Conservation (phyloP, 1,139 yeast genomes). For the Kazachstania sp. region DNA sequence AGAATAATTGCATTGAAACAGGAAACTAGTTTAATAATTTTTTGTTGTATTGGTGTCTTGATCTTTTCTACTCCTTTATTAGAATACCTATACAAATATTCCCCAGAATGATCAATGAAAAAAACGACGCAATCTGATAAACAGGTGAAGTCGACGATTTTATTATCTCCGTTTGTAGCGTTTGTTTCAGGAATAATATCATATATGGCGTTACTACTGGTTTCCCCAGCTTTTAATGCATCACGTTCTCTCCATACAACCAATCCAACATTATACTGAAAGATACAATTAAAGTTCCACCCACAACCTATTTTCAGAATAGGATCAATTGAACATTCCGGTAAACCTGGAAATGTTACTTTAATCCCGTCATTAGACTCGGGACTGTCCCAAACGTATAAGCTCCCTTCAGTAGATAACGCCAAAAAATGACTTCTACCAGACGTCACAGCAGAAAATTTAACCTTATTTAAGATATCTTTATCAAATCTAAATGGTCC, state of each 20-base stretch:
- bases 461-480: slow-evolving; percentile 21
- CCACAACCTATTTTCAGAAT: slow-evolving; percentile 54
- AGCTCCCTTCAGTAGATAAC: slow-evolving; percentile 41
- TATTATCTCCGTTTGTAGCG: slow-evolving; percentile 26
- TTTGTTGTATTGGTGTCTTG: slow-evolving; percentile 22
- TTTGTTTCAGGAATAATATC: slow-evolving; percentile 38
- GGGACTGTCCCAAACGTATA: slow-evolving; percentile 59
- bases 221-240: slow-evolving; percentile 27
- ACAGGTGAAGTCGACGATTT: slow-evolving; percentile 48
- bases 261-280: slow-evolving; percentile 45
- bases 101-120: slow-evolving; percentile 41
- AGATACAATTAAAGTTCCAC: slow-evolving; percentile 55
- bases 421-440: slow-evolving; percentile 65
- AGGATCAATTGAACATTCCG: slow-evolving; percentile 20
- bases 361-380: slow-evolving; percentile 41
- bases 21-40: slow-evolving; percentile 23
- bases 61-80: slow-evolving; percentile 23
- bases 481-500: slow-evolving; percentile 7
- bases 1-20: slow-evolving; percentile 39
- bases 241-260: slow-evolving; percentile 51
- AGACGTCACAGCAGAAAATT: slow-evolving; percentile 45
- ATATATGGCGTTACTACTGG: slow-evolving; percentile 34
- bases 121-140: slow-evolving; percentile 45
- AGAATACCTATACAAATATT: slow-evolving; percentile 36
- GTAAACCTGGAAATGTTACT: slow-evolving; percentile 35